These are phyloP conservation scores for Metarhizium rileyi DNA, from an alignment of 2,329 filamentous ascomycete species.

Conservation along the genomic window DNA sequence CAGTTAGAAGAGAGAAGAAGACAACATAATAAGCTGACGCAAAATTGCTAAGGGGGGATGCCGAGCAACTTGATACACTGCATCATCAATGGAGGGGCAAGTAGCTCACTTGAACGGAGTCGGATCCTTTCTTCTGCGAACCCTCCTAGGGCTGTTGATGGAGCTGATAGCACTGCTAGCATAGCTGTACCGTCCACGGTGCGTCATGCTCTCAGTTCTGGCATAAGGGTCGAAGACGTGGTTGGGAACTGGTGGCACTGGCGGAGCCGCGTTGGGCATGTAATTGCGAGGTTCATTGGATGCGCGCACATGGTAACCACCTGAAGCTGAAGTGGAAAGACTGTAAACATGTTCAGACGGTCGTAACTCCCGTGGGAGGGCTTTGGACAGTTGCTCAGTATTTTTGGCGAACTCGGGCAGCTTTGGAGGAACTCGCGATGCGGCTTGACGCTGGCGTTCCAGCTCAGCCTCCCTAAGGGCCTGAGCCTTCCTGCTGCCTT, in stretches of 20 bases:
- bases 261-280: constrained; percentile 33
- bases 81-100: background rate
- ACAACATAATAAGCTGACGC: background rate
- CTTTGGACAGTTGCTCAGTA: constrained; percentile 35
- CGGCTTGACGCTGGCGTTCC: constrained; percentile 39
- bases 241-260: constrained; percentile 50
- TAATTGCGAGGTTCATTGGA: constrained; percentile 33
- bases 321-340: constrained; percentile 40
- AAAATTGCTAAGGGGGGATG: background rate
- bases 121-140: constrained; percentile 91
- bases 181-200: constrained; percentile 93
- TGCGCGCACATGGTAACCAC: constrained; percentile 1
- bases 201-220: constrained; percentile 87
- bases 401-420: constrained; percentile 43
- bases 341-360: constrained; percentile 50
- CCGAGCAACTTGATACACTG: background rate
- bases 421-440: constrained; percentile 38
- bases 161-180: constrained; percentile 85
- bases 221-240: constrained; percentile 67
- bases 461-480: constrained; percentile 40
- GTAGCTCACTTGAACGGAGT: constrained; percentile 90
- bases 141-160: constrained; percentile 83
- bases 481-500: constrained; percentile 50
- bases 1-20: too few species aligned
- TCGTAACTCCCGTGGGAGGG: constrained; percentile 43